These are phyloP conservation scores for Lachnellula occidentalis DNA, from an alignment of 2,329 filamentous ascomycete genomes.

Conservation along the genomic window DNA sequence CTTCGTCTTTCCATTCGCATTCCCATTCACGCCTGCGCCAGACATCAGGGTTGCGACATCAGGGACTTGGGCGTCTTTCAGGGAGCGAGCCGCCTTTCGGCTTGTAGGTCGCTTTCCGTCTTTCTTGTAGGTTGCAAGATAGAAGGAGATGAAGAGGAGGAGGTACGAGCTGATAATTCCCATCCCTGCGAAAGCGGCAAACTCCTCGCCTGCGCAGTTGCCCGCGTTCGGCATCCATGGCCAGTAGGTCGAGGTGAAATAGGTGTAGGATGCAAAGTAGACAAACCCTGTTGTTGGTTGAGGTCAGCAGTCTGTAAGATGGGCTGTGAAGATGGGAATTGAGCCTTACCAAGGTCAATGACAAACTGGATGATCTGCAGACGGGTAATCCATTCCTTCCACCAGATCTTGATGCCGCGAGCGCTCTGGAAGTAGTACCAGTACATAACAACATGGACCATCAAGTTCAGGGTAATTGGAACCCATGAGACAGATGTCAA, in stretches of 20 bases:
- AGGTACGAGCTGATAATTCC: conserved; percentile 92
- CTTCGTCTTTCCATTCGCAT: conserved; percentile 34
- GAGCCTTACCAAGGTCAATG: conserved; percentile 75
- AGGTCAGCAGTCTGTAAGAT: neutral
- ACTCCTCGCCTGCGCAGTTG: conserved; percentile 91
- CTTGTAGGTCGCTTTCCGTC: conserved; percentile 73
- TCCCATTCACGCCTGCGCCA: conserved; percentile 42
- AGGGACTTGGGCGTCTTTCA: conserved; percentile 34
- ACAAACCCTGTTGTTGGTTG: conserved; percentile 69
- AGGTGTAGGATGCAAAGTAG: conserved; percentile 99
- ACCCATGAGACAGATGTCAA: conserved; percentile 94
- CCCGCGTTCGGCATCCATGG: conserved; percentile 76
- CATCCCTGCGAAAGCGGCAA: conserved; percentile 88
- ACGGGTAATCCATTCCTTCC: conserved; percentile 99
- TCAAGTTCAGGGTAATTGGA: conserved; percentile 84
- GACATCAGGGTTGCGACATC: conserved; percentile 29
- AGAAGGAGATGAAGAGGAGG: conserved; percentile 98
- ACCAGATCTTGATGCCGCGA: conserved; percentile 93
- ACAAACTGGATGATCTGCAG: conserved; percentile 97
- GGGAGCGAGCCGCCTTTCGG: conserved; percentile 62
- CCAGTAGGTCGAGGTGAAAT: conserved; percentile 92
- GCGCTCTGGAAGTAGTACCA: conserved; percentile 99
- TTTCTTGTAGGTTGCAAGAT: conserved; percentile 93
- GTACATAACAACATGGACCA: conserved; percentile 98
- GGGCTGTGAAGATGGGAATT: neutral